Percentiles rank a stretch among this genome's conserved stretches.
Evolutionary conservation across 495 filamentous ascomycete species (phyloP).

Genomic region (Neurospora tetraspora): DNA sequence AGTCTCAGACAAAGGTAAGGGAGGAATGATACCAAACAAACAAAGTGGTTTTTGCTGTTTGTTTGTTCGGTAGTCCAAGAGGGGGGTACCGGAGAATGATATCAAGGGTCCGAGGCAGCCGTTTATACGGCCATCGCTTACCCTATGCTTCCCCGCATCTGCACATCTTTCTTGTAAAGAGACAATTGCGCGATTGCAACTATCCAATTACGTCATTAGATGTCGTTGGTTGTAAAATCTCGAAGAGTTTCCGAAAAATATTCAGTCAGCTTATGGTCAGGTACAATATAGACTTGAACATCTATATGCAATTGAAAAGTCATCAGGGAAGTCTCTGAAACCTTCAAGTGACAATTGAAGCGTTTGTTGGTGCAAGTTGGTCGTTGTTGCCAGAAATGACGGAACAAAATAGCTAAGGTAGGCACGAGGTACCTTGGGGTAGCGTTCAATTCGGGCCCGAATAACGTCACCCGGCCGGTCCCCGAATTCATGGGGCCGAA

Average conservation of each 20-base stretch:
- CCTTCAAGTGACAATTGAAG: not conserved
- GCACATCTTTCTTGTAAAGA: not conserved
- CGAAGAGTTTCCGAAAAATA: not conserved
- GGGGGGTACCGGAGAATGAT: not conserved
- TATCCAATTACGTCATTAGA: not conserved
- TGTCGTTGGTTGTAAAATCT: not conserved
- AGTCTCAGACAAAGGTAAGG: not conserved
- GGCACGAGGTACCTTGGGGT: not conserved
- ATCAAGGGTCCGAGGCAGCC: not conserved
- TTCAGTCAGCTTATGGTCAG: not conserved
- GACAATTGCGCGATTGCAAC: not conserved
- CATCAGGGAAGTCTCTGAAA: not conserved
- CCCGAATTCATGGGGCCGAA: not conserved
- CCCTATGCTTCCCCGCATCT: not conserved
- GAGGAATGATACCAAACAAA: not conserved
- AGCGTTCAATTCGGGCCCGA: not conserved
- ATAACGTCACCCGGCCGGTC: not conserved
- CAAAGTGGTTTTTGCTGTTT: not conserved
- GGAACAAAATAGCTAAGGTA: not conserved
- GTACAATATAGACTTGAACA: not conserved
- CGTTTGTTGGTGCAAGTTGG: not conserved
- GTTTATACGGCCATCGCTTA: not conserved
- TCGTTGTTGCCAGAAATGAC: not conserved
- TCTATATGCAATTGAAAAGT: not conserved
- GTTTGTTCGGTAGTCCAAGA: not conserved